These are phyloP conservation scores for Yamagishiella unicocca DNA, from an alignment of 139 green algal genomes.

Conservation along the genomic window DNA sequence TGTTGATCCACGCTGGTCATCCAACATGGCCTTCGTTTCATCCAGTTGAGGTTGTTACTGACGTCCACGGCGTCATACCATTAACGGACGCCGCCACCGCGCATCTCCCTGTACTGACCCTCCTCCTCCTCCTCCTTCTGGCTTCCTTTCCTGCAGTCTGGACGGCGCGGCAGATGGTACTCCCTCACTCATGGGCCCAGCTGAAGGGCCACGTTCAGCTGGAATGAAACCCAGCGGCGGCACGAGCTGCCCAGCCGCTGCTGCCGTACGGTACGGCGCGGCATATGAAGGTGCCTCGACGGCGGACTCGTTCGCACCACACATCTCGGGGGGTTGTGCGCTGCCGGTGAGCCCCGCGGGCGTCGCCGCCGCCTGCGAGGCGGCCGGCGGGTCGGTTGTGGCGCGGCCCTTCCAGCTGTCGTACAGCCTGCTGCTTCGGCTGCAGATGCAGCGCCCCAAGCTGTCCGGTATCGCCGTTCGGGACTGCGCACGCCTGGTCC, in stretches of 20 bases:
- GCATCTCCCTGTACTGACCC: too few species aligned
- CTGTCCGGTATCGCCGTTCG: background rate
- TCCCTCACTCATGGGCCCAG: too few species aligned
- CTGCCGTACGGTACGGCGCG: background rate
- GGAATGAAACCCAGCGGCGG: background rate
- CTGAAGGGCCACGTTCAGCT: background rate
- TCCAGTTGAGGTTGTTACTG: too few species aligned
- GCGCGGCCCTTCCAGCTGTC: constrained; percentile 20
- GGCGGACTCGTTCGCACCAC: too few species aligned
- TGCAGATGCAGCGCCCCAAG: background rate
- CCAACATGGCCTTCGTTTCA: too few species aligned
- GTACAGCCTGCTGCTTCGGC: constrained; percentile 22
- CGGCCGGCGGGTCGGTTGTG: constrained; percentile 1
- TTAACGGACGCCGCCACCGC: too few species aligned
- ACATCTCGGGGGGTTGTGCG: too few species aligned
- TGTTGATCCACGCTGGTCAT: too few species aligned
- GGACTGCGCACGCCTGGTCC: constrained; percentile 1
- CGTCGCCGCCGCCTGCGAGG: background rate
- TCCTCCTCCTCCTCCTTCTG: too few species aligned
- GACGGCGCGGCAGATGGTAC: too few species aligned
- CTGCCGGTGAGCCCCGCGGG: background rate
- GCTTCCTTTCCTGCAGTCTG: too few species aligned
- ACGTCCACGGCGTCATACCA: too few species aligned
- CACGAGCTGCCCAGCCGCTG: background rate
- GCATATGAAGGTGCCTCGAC: background rate